Evolutionary conservation across 73 alveolate genomes (phyloP).

Genomic region (Paramecium biaurelia): DNA sequence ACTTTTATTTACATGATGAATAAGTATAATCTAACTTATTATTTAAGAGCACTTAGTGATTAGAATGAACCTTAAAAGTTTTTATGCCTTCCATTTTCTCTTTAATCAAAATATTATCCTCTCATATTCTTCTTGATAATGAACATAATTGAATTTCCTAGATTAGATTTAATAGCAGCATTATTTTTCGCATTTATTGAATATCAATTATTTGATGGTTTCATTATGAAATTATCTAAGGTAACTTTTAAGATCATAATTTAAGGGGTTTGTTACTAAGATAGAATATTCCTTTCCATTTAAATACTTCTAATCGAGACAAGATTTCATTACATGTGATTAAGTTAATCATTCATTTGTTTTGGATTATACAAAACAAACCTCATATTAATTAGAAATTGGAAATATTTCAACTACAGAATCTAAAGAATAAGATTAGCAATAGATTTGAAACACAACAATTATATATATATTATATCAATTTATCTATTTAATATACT

Average conservation of each 20-base stretch:
- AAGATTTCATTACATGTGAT: constrained; percentile 43
- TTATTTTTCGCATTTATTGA: not conserved
- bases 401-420: not conserved
- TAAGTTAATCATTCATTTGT: constrained; percentile 12
- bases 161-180: constrained; percentile 25
- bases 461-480: not conserved
- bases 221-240: constrained; percentile 34
- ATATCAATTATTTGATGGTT: constrained; percentile 37
- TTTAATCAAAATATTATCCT: constrained; percentile 2
- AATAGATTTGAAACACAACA: not conserved
- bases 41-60: not conserved
- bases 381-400: not conserved
- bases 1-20: constrained; percentile 39
- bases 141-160: constrained; percentile 3
- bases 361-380: not conserved
- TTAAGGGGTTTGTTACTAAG: not conserved
- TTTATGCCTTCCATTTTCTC: not conserved
- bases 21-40: not conserved
- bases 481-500: not conserved
- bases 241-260: not conserved
- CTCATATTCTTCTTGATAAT: not conserved
- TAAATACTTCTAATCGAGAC: not conserved
- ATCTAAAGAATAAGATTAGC: not conserved
- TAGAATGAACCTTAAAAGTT: not conserved
- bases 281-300: constrained; percentile 18